Evolutionary conservation across 208 protist species (phyloP).

Genomic region (Trypanosoma brucei): DNA sequence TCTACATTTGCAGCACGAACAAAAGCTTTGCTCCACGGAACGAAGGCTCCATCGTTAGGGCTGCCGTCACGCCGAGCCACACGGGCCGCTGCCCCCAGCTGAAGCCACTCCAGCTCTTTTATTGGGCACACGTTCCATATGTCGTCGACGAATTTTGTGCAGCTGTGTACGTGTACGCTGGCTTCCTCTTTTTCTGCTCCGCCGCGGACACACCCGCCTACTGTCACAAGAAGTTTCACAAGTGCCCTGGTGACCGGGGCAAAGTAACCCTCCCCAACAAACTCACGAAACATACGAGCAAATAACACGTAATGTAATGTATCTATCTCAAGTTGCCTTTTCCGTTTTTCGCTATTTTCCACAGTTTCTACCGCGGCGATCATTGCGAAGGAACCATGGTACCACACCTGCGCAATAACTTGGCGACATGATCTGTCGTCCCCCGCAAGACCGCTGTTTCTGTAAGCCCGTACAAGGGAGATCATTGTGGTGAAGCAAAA

Average conservation of each 20-base stretch:
- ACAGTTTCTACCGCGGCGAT: conserved; percentile 6
- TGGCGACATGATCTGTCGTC: conserved; percentile 18
- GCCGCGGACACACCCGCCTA: neutral
- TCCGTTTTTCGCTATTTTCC: conserved; percentile 5
- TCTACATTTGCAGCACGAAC: conserved; percentile 14
- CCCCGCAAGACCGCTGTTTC: neutral
- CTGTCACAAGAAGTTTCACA: conserved; percentile 13
- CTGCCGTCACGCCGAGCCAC: neutral
- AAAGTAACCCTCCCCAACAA: conserved; percentile 17
- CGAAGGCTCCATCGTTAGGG: conserved; percentile 1
- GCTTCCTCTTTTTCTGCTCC: neutral
- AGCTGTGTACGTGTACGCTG: neutral
- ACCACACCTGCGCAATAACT: conserved; percentile 17
- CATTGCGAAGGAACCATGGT: conserved; percentile 7
- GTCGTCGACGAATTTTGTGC: conserved; percentile 9
- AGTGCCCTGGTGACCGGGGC: conserved; percentile 1
- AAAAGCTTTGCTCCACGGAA: conserved; percentile 20
- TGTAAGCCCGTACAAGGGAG: conserved; percentile 5
- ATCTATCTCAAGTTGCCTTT: conserved; percentile 21
- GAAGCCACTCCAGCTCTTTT: conserved; percentile 7
- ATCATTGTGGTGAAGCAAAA: conserved; percentile 19
- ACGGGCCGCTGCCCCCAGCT: neutral
- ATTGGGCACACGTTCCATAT: conserved; percentile 25
- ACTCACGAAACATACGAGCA: conserved; percentile 30
- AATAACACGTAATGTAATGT: conserved; percentile 26